Conservation (phyloP, 2,329 filamentous ascomycete species). For the Aquanectria penicillioides region DNA sequence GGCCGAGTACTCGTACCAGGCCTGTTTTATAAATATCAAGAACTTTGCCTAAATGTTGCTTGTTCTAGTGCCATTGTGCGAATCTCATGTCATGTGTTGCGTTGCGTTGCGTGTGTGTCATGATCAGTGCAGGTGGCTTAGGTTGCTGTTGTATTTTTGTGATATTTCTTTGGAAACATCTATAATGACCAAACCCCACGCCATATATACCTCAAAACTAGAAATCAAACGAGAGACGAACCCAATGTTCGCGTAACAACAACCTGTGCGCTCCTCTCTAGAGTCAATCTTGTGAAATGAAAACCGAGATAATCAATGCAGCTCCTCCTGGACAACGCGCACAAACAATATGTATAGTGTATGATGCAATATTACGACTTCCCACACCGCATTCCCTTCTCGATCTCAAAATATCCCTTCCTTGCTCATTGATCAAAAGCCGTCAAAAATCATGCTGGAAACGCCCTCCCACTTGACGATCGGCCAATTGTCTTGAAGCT, state of each 20-base stretch:
- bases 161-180: too few relatives aligned
- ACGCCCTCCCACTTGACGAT: constrained; percentile 47
- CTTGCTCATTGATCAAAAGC: background rate
- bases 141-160: too few relatives aligned
- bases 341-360: constrained; percentile 28
- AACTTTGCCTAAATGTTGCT: background rate
- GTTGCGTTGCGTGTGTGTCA: too few relatives aligned
- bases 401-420: background rate
- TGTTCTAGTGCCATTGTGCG: too few relatives aligned
- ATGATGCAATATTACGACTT: constrained; percentile 29
- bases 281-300: constrained; percentile 14
- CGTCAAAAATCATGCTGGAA: constrained; percentile 30
- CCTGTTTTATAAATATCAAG: constrained; percentile 9
- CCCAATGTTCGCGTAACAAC: constrained; percentile 1
- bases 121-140: too few relatives aligned
- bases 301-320: constrained; percentile 23
- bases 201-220: background rate
- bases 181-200: constrained; percentile 18
- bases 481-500: constrained; percentile 65
- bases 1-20: background rate
- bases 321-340: constrained; percentile 5
- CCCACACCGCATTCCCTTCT: constrained; percentile 13
- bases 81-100: too few relatives aligned
- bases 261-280: background rate
- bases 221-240: constrained; percentile 3